Base-by-base conservation (phyloP, 164 flowering plant species). In the Magnolia officinalis region DNA sequence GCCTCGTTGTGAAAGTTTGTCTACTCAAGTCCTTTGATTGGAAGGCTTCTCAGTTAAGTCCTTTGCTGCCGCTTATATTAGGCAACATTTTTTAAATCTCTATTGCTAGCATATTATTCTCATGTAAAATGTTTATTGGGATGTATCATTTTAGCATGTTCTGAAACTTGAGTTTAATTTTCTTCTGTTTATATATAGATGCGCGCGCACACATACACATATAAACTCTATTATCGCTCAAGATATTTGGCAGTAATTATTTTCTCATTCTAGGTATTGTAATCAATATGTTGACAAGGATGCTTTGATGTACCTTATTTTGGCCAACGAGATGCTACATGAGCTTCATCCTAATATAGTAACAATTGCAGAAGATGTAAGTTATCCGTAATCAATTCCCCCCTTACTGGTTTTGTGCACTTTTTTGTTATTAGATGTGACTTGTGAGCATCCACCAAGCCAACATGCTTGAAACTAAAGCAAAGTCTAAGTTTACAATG, bases 351-450 rank as follows among this genome's bases (percentile, higher is more conserved):
- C 99, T 51, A 82, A 86, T 83, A 87, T 96, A 52, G 81, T 96
- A 71, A 96, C 99, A 71, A 94, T 94, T 80, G 99, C 99, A 58
- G 99, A 96, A 84, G 99, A 96, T 86, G 99, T 92, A 86, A 89
- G 95, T 78, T 64, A 11, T 18, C 45, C 13, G 13, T 55, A 55
- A 55, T 55, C 18, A 8, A 16, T 11, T 55, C 18, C 61, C 13
- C 16, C 18, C 13, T 55, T 55, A 26, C 61, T 55, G 18, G 61
- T 16, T 55, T 55, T 55, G 61, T 55, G 18, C 61, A 11, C 61
- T 55, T 55, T 9, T 11, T 55, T 8, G 61, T 55, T 55, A 55
- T 55, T 55, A 16, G 45, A 37, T 37, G 6, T 37, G 6, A 37
- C 45, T 37, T 37, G 45, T 3, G 45, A 37, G 45, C 45, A 37